These are phyloP conservation scores for Conringia planisiliqua DNA, from an alignment of 345 rosid species.

Conservation along the genomic window DNA sequence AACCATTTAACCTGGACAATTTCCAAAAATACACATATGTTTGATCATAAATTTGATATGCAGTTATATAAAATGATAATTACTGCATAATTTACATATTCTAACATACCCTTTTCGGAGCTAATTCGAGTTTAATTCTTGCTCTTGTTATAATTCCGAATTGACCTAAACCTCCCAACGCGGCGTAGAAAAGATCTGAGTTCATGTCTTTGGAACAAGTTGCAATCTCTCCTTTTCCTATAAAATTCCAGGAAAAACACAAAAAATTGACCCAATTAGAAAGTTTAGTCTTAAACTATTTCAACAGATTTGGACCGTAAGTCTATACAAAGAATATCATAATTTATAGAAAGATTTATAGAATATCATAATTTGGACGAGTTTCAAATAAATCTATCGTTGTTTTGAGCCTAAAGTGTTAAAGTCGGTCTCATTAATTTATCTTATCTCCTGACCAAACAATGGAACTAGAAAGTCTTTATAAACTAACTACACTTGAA, in stretches of 20 bases:
- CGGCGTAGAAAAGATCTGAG: slow-evolving; percentile 64
- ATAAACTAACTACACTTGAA: slow-evolving; percentile 12
- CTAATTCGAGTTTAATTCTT: slow-evolving; percentile 50
- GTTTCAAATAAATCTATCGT: background rate
- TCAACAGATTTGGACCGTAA: background rate
- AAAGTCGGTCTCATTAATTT: slow-evolving; percentile 19
- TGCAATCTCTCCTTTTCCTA: slow-evolving; percentile 65
- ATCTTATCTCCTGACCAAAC: slow-evolving; percentile 18
- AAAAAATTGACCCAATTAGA: background rate
- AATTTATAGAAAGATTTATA: background rate
- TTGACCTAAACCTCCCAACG: slow-evolving; percentile 83
- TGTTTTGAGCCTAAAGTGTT: slow-evolving; percentile 5
- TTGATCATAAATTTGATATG: background rate
- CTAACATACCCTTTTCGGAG: slow-evolving; percentile 53
- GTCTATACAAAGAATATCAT: background rate
- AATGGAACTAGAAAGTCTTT: slow-evolving; percentile 21
- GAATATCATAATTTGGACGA: background rate
- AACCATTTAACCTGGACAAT: slow-evolving; percentile 60
- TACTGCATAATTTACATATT: background rate
- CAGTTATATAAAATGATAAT: background rate
- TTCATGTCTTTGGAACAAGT: slow-evolving; percentile 54
- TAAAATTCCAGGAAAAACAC: background rate
- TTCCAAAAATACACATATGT: background rate
- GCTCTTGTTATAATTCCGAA: slow-evolving; percentile 80
- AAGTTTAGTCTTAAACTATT: background rate